A percentile compares a stretch with the other conserved stretches of the same genome.
Evolutionary conservation across 495 filamentous ascomycete species (phyloP).

Genomic region (Cladorrhinum samala): DNA sequence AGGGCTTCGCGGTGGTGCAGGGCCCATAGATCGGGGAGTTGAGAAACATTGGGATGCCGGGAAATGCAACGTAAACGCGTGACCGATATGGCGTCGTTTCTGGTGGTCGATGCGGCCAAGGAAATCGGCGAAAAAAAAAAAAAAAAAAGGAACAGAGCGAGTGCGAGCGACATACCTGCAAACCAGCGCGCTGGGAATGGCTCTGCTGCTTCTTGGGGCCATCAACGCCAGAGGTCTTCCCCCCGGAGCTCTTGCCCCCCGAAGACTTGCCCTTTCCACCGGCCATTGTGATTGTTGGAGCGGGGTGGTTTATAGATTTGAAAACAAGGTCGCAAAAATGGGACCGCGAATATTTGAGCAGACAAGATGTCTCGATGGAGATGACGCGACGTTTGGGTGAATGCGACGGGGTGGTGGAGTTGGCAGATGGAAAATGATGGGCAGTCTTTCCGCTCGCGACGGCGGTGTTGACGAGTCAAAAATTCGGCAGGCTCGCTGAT

Average conservation of each 20-base stretch:
- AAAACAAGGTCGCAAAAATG: background rate
- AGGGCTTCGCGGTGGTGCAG: background rate
- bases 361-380: background rate
- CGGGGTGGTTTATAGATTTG: background rate
- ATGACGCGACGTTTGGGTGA: background rate
- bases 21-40: background rate
- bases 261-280: constrained; percentile 93
- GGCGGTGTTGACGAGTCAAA: constrained; percentile 33
- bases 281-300: constrained; percentile 41
- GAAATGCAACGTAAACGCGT: constrained; percentile 18
- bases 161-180: constrained; percentile 71
- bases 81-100: constrained; percentile 1
- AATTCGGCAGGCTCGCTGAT: constrained; percentile 28
- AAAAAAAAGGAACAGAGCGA: constrained; percentile 11
- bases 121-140: background rate
- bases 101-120: constrained; percentile 1
- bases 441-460: constrained; percentile 16
- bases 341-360: background rate
- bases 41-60: background rate
- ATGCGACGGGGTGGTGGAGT: constrained; percentile 14
- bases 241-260: constrained; percentile 77
- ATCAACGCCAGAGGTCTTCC: constrained; percentile 71
- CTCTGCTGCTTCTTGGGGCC: constrained; percentile 89
- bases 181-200: constrained; percentile 94
- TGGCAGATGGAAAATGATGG: constrained; percentile 13